Base-by-base conservation (phyloP, 2,329 filamentous ascomycete genomes). In the Fusarium veterinarium region DNA sequence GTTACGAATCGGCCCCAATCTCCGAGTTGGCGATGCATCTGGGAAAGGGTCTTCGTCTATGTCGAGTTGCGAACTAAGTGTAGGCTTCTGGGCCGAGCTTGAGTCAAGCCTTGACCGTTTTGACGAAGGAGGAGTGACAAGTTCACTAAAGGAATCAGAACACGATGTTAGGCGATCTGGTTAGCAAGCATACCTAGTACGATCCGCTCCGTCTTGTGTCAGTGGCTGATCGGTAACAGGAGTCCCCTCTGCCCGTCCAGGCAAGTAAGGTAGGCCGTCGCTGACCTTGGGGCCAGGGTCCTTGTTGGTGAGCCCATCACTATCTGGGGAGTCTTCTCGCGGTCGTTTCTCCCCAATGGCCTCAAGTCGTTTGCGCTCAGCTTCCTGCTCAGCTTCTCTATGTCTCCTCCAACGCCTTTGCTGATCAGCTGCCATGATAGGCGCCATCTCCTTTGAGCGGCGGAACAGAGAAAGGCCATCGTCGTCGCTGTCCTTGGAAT, bases 361-460 rank as follows among this genome's bases (percentile, higher is more conserved):
- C 37, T 63, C 52, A 16, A 60, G 71, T 37, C 59, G 71, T 38
- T 67, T 71, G 11, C 74, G 67, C 40, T 69, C 61, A 25, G 56
- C 75, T 56, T 70, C 69, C 41, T 69, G 60, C 49, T 78, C 67
- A 23, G 71, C 64, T 57, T 75, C 72, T 37, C 65, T 69, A 33
- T 76, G 77, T 63, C 72, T 78, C 62, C 70, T 63, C 52, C 73
- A 30, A n/a, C 75, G 74, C 48, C 80, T 77, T 71, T 83, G 79
- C 41, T 79, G 80, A 37, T 86, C 83, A n/a, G 84, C 83, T 60
- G 81, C 77, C 37, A 85, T 76, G 40, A 82, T 80, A 10, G 84
- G 82, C 56, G 86, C 87, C 76, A 88, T 87, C 64, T 85, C 82
- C 68, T 84, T 85, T 17, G 85, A 82, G 9, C 86, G 85, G 45